Evolutionary conservation across 805 yeast genomes (phyloP).

Genomic region (Kockiozyma suomiensis): DNA sequence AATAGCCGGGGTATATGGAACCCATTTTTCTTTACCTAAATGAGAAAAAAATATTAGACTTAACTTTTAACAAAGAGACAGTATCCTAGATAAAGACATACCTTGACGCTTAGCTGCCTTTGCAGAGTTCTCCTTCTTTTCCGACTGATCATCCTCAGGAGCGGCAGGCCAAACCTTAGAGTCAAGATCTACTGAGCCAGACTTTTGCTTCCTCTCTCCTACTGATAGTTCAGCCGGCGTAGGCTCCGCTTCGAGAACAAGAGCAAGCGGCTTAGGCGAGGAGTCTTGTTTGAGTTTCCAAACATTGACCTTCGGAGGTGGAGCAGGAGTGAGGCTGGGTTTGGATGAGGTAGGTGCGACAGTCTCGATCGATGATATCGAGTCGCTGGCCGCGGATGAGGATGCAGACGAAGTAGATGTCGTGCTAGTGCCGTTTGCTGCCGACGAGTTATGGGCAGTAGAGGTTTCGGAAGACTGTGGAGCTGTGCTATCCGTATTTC

Average conservation of each 20-base stretch:
- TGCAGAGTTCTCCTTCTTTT: conserved; percentile 14
- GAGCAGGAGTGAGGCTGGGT: conserved; percentile 59
- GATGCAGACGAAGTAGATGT: conserved; percentile 18
- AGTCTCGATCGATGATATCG: conserved; percentile 24
- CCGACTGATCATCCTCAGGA: conserved; percentile 36
- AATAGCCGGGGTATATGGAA: conserved; percentile 65
- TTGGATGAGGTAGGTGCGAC: conserved; percentile 34
- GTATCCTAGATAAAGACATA: background rate
- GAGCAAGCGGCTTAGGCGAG: background rate
- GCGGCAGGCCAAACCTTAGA: conserved; percentile 46
- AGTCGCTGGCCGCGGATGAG: conserved; percentile 19
- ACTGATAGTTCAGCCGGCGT: conserved; percentile 33
- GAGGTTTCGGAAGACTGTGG: conserved; percentile 35
- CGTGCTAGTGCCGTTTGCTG: conserved; percentile 3
- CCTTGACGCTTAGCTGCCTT: conserved; percentile 28
- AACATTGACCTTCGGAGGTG: conserved; percentile 62
- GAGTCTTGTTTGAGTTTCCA: conserved; percentile 51
- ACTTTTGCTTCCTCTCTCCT: conserved; percentile 32
- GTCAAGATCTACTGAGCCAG: conserved; percentile 33
- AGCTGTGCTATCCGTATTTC: background rate
- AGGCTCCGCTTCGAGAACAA: conserved; percentile 26
- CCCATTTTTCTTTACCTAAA: conserved; percentile 66
- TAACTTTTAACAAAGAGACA: background rate
- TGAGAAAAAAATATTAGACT: conserved; percentile 18
- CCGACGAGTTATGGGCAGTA: conserved; percentile 10